Conservation (phyloP, 1,284 basidiomycete genomes). For the Leccinum holopus region DNA sequence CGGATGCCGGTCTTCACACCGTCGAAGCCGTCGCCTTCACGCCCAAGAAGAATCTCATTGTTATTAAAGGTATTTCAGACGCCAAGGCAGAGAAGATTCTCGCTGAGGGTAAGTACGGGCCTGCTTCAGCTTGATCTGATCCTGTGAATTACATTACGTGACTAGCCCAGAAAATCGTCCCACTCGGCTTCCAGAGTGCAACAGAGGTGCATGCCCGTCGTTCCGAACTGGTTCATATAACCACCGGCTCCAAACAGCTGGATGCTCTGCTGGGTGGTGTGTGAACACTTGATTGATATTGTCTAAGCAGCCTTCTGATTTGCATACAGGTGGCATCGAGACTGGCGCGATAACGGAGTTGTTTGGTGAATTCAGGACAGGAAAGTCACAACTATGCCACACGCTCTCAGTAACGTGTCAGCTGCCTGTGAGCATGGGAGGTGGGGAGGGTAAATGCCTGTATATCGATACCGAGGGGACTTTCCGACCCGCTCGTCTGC, state of each 20-base stretch:
- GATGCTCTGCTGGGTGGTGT: slow-evolving; percentile 93
- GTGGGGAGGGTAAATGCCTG: slow-evolving; percentile 97
- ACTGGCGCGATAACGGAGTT: slow-evolving; percentile 98
- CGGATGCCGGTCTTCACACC: slow-evolving; percentile 92
- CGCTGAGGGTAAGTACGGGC: slow-evolving; percentile 68
- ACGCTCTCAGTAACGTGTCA: slow-evolving; percentile 98
- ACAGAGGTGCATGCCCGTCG: slow-evolving; percentile 95
- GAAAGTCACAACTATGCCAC: slow-evolving; percentile 98
- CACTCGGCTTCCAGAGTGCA: slow-evolving; percentile 97
- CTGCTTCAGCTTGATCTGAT: neutral
- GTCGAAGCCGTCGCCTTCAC: slow-evolving; percentile 97
- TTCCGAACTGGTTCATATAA: slow-evolving; percentile 96
- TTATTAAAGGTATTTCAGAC: slow-evolving; percentile 97
- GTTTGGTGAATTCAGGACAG: slow-evolving; percentile 98
- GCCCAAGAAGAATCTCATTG: slow-evolving; percentile 89
- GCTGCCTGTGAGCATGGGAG: slow-evolving; percentile 96
- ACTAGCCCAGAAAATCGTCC: slow-evolving; percentile 92
- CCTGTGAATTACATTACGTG: slow-evolving; percentile 13
- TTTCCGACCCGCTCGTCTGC: slow-evolving; percentile 93
- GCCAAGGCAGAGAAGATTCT: slow-evolving; percentile 98
- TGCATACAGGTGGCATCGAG: slow-evolving; percentile 82
- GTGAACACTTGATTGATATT: slow-evolving; percentile 24
- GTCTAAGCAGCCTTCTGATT: slow-evolving; percentile 14
- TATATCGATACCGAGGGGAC: slow-evolving; percentile 99
- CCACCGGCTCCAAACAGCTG: slow-evolving; percentile 94